phyloP scores from a whole-genome alignment of 176 grass and related monocot genomes.

The Triticum timopheevii region DNA sequence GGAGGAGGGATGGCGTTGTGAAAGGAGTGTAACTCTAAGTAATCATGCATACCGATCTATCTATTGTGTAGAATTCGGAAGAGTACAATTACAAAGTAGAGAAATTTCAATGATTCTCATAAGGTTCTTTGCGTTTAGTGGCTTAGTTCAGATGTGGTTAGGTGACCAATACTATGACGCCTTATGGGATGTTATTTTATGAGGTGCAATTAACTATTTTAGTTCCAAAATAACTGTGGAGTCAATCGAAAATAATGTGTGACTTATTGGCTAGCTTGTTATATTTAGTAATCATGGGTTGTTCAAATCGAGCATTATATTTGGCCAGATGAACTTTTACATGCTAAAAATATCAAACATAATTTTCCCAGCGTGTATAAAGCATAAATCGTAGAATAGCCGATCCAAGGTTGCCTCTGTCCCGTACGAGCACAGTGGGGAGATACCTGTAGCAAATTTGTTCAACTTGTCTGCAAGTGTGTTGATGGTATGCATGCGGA shows the following conservation, averaged over 20 bases:
- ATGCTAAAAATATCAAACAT: too few species aligned
- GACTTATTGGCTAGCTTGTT: background rate
- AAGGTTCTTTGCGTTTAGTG: background rate
- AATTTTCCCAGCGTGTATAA: too few species aligned
- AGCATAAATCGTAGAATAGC: background rate
- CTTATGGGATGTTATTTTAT: background rate
- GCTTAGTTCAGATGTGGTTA: background rate
- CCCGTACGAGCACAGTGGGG: background rate
- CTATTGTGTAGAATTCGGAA: background rate
- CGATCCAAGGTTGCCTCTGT: background rate
- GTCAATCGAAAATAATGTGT: background rate
- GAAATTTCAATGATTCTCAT: background rate
- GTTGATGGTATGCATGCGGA: background rate
- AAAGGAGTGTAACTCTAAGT: too few species aligned
- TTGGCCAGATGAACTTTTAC: too few species aligned
- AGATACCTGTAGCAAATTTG: slow-evolving; percentile 5
- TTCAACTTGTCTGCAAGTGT: background rate
- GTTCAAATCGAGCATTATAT: background rate
- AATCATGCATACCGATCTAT: too few species aligned
- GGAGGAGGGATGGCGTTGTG: too few species aligned
- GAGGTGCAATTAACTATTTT: background rate
- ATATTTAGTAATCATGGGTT: background rate
- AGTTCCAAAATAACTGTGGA: background rate
- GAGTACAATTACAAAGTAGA: background rate
- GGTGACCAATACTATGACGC: background rate